Percentiles rank a stretch among this genome's conserved stretches.
Evolutionary conservation across 1,139 yeast species (phyloP).

Genomic region (Suhomyces anneliseae): DNA sequence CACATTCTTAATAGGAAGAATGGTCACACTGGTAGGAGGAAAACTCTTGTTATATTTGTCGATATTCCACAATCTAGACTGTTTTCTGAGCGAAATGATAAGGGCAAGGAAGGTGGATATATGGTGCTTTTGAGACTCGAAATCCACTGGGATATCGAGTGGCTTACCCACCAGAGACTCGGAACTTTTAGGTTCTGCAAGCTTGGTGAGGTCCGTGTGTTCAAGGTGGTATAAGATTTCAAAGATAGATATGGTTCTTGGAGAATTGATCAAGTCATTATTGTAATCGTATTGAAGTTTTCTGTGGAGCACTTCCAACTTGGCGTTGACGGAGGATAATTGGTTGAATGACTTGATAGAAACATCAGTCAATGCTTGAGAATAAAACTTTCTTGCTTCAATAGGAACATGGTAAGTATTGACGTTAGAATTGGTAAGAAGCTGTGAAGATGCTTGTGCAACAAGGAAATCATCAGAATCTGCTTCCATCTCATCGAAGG

Average conservation of each 20-base stretch:
- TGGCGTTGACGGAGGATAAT: constrained; percentile 21
- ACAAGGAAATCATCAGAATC: constrained; percentile 31
- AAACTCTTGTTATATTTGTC: constrained; percentile 30
- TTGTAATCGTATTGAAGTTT: constrained; percentile 50
- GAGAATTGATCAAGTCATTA: constrained; percentile 34
- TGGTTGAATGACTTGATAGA: constrained; percentile 26
- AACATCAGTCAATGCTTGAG: constrained; percentile 28
- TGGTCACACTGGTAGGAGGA: constrained; percentile 47
- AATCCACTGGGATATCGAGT: constrained; percentile 9
- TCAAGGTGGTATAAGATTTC: constrained; percentile 42
- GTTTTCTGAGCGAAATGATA: constrained; percentile 47
- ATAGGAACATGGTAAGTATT: constrained; percentile 40
- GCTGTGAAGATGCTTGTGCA: constrained; percentile 40
- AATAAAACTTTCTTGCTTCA: constrained; percentile 34
- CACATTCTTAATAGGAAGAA: constrained; percentile 44
- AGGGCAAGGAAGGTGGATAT: constrained; percentile 44
- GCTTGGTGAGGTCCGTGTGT: constrained; percentile 21
- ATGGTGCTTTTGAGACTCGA: constrained; percentile 16
- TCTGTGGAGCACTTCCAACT: constrained; percentile 56
- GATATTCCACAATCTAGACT: constrained; percentile 46
- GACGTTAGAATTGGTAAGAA: constrained; percentile 37
- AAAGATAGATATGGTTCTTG: constrained; percentile 52
- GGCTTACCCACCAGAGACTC: constrained; percentile 17
- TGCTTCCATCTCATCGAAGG: constrained; percentile 11
- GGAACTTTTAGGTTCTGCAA: constrained; percentile 23